Base-by-base conservation (phyloP, 768 basidiomycete genomes). In the Neoboletus brunneissimus region DNA sequence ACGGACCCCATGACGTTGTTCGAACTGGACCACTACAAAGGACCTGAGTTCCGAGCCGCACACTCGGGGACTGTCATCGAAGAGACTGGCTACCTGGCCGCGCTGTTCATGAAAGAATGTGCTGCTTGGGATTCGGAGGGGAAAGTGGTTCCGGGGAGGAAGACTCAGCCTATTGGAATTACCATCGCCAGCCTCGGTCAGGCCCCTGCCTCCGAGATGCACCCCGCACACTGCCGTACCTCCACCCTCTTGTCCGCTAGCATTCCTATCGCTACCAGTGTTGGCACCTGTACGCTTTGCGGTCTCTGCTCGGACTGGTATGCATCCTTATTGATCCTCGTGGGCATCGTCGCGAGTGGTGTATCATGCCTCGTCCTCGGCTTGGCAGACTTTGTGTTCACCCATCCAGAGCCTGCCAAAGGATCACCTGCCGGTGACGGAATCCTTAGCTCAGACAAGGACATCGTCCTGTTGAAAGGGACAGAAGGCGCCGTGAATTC, bases 21-120 rank as follows among this genome's bases (percentile, higher is more conserved):
- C 8, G 64, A 60, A 11, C 20, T 60, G 22, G 63, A 55, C 35
- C 27, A 56, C 2, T 53, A 34, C 44, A 54, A 48, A 7, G 72
- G 72, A 3, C 88, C 88, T 48, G 91, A 89, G 65, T 92, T 81
- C 70, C 84, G 89, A 55, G 83, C 88, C 0, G 85, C 91, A 59
- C 85, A 27, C 73, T 92, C 46, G 79, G 87, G 69, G 69, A 89
- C 59, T 77, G 76, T 57, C 68, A 64, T 73, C 8, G 69, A n/a
- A 63, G 70, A 35, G 76, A 81, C 65, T 75, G 81, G 51, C 73
- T 83, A 20, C 69, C 81, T 64, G 82, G 89, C 22, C 77, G 72
- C 41, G 83, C 88, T 72, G 75, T 85, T 35, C 31, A 53, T 59
- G 56, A 56, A 57, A 10, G 56, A 51, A 40, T 66, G 64, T n/a